Conservation (phyloP, 2,329 filamentous ascomycete species). For the Trichoderma hamatum region DNA sequence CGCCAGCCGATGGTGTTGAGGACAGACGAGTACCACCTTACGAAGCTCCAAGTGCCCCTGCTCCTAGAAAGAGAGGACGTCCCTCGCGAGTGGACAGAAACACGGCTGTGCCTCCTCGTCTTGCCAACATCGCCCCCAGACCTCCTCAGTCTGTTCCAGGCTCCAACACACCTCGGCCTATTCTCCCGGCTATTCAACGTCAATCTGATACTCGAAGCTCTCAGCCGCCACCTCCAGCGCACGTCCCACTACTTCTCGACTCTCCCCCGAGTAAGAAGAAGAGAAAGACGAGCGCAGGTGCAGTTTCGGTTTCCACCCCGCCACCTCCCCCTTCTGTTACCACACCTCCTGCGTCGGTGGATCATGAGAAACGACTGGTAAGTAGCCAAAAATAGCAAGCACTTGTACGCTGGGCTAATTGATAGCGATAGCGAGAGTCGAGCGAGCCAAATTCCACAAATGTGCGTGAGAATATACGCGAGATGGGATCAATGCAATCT, state of each 20-base stretch:
- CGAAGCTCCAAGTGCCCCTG: slow-evolving; percentile 16
- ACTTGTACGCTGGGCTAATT: background rate
- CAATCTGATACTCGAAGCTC: slow-evolving; percentile 2
- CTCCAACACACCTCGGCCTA: slow-evolving; percentile 19
- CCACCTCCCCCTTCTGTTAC: background rate
- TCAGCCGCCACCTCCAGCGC: slow-evolving; percentile 2
- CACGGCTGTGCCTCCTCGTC: slow-evolving; percentile 39
- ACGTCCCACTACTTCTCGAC: background rate
- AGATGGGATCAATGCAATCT: slow-evolving; percentile 1
- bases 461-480: background rate
- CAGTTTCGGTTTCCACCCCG: slow-evolving; percentile 1
- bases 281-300: slow-evolving; percentile 8
- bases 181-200: slow-evolving; percentile 25
- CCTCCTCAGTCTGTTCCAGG: slow-evolving; percentile 29
- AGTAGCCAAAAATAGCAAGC: background rate
- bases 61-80: slow-evolving; percentile 46
- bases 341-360: background rate
- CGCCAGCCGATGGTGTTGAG: slow-evolving; percentile 29
- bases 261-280: slow-evolving; percentile 18
- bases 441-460: background rate
- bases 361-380: slow-evolving; percentile 11
- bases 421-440: background rate
- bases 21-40: slow-evolving; percentile 22
- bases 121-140: slow-evolving; percentile 41
- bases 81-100: slow-evolving; percentile 51